Evolutionary conservation across 768 basidiomycete genomes (phyloP), one percentile per base, ranked within the genome.

Genomic region (Phlegmacium glaucopus): DNA sequence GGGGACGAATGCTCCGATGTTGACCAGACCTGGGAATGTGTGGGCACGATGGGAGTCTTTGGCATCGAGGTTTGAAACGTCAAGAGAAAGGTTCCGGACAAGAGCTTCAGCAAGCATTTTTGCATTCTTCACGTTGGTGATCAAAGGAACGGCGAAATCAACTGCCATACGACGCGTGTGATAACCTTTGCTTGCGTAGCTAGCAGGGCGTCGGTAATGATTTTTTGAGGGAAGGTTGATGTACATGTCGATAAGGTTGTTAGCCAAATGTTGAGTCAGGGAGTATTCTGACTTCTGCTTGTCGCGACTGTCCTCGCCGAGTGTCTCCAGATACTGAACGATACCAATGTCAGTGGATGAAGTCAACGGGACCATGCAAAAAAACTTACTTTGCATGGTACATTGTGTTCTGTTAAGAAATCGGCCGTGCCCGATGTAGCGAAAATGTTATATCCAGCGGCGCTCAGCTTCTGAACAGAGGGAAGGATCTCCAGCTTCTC

Each of bases 161-260:
- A 99, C 94, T 6, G 96, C 96, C 94, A 98, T 94, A 43, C 96
- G 88, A 57, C 96, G 89, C 26, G 94, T 95, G 50, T 84, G 83
- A 66, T 98, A 98, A 7, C 96, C 96, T 63, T 96, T 94, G 66
- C 93, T 96, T 44, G 93, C 82, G 64, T 98, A 99, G 66, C 86
- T 94, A 11, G 96, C 94, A 6, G 96, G 96, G 15, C 96, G 88
- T 49, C 96, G 88, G 69, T 91, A 98, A 62, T 93, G 81, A 68
- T 99, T 98, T 72, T 93, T 96, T 34, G 95, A 97, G 2, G 96
- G 96, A 56, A 99, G 74, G 68, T 99, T 99, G 82, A 99, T 95
- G 67, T 97, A 99, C 83, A 98, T 90, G 70, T 99, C 96, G 63
- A 99, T 99, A 58, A 96, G 73, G 67, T 94, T 94, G 68, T 95